Base-by-base conservation (phyloP, 768 basidiomycete genomes). In the Xerocomellus intermedius region DNA sequence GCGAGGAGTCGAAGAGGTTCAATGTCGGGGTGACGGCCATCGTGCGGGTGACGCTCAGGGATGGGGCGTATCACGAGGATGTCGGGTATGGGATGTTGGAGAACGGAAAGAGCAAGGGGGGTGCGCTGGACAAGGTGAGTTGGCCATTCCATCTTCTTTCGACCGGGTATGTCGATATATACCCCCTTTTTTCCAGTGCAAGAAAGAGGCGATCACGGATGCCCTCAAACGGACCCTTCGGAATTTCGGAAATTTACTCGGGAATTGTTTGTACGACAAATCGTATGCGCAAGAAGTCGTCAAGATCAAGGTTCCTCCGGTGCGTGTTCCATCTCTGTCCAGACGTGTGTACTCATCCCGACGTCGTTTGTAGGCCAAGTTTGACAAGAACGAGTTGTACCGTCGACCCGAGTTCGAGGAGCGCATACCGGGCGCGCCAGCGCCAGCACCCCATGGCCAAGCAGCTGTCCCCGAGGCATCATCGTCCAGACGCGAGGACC, bases 261-360 rank as follows among this genome's bases (percentile, higher is more conserved):
- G 97, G 1, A 96, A 97, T 64, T 99, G 97, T 71, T 73, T 98
- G n/a, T 98, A 98, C 64, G 97, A 98, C 75, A 97, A 96, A 74
- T 71, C 80, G 7, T 98, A 93, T 69, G 81, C 90, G 0, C 81
- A 87, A 45, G 89, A 95, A 66, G 78, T 99, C 9, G 75, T 82
- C 38, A 96, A 95, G 74, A 87, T 98, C 60, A 96, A 92, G 68
- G 84, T 91, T 1, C 81, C 82, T 30, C 83, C 84, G 4, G 94
- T 96, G 64, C 54, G 88, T 81, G 46, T 39, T 19, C 10, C 30
- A 19, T 33, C 7, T 39, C 7, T 24, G 3, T 35, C 30, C 7
- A 13, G 1, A 14, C 26, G 8, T 32, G 33, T 2, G n/a, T n/a
- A 4, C 5, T 48, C 16, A 30, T 49, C 21, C 22, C 12, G 19